A percentile compares a stretch with the other conserved stretches of the same genome.
Conservation (phyloP, 192 early-diverging fungal species). For the Haplosporangium gracile region DNA sequence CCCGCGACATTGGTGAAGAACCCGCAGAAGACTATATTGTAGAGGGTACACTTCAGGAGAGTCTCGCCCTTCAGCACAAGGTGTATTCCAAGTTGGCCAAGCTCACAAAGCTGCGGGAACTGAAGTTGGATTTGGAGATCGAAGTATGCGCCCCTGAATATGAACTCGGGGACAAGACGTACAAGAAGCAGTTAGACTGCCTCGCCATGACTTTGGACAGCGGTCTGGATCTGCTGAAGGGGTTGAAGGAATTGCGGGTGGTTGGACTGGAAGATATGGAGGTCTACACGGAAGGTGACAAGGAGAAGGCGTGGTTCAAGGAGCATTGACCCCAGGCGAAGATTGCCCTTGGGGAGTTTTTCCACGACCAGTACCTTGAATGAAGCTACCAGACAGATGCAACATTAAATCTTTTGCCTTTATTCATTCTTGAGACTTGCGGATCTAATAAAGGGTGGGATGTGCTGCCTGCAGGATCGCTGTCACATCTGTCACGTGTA, state of each 20-base stretch:
- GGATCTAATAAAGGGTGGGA: too few species aligned
- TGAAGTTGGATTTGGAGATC: neutral
- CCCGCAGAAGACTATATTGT: neutral
- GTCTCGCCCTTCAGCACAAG: neutral
- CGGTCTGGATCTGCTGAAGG: neutral
- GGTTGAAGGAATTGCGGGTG: neutral
- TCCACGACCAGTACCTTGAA: too few species aligned
- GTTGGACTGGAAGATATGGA: neutral
- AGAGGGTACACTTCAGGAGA: neutral
- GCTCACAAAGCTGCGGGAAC: neutral
- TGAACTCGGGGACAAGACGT: neutral
- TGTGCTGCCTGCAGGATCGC: too few species aligned
- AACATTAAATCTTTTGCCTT: too few species aligned
- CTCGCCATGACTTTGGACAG: neutral
- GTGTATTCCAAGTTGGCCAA: neutral
- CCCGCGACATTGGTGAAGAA: neutral
- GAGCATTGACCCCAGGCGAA: neutral
- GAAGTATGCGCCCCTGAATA: neutral
- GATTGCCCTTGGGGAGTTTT: neutral
- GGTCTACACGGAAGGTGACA: neutral
- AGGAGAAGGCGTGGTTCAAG: neutral
- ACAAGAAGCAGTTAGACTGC: neutral
- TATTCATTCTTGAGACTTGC: too few species aligned
- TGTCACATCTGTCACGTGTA: too few species aligned
- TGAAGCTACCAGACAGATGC: too few species aligned